Base-by-base conservation (phyloP, 2,329 filamentous ascomycete species). In the Huntiella abstrusa region DNA sequence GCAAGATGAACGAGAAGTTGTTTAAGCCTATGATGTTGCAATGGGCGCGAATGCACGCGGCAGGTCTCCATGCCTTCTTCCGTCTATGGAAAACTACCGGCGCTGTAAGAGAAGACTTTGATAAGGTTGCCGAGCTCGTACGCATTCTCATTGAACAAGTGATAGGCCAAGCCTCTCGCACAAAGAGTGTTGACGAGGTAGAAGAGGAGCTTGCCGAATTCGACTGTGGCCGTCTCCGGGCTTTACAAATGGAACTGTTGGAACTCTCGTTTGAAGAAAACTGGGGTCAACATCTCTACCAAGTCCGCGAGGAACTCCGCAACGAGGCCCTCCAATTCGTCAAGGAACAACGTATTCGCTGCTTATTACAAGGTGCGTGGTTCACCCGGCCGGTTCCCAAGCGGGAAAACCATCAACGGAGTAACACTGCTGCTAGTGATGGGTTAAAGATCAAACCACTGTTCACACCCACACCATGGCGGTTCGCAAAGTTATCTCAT, bases 251-350 rank as follows among this genome's bases (percentile, higher is more conserved):
- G 86, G 83, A 92, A 54, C 69, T 95, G 8, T 67, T 96, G 4
- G 84, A 93, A 58, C 67, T 91, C 52, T 83, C 85, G 0, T 96
- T 96, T 57, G 88, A 96, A 59, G 84, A 92, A 58, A 83, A 83
- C 42, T 98, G 91, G 91, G 87, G 87, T 10, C 75, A 83, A 51
- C 86, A 96, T 61, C 69, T 98, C 22, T 75, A 75, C 52, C 84
- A 91, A 62, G 83, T 94, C n/a, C 80, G 86, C 33, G 85, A 95
- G 46, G 85, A 93, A 59, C 70, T 96, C 39, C 82, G 84, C 54
- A 78, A 88, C 55, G 91, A 98, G 61, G 86, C 88, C 8, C 65
- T 95, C 46, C 84, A 94, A 56, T 98, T 98, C 57, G 83, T 96
- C 62, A 95, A 94, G 62, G 91, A 98, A 63, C 91, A 98, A 61